These are phyloP conservation scores for Thuja plicata DNA, from an alignment of 83 land plant genomes.

Conservation along the genomic window DNA sequence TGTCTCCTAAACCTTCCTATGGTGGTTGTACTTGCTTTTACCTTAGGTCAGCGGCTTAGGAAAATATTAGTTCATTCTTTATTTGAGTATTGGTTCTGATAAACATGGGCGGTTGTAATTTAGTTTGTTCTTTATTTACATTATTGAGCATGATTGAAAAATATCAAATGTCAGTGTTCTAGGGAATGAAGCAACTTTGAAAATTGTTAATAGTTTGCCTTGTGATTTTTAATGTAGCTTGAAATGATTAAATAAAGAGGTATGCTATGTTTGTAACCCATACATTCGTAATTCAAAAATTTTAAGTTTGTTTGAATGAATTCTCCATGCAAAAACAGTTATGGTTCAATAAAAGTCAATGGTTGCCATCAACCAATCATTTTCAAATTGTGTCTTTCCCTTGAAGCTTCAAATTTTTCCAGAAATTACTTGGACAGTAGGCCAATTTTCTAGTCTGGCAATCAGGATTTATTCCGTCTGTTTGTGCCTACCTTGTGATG, in stretches of 20 bases:
- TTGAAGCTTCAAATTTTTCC: too few species aligned
- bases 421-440: too few species aligned
- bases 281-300: not conserved
- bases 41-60: not conserved
- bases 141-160: not conserved
- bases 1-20: not conserved
- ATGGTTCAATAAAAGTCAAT: not conserved
- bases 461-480: not conserved
- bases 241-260: not conserved
- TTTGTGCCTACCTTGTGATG: not conserved
- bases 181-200: not conserved
- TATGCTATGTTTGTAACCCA: not conserved
- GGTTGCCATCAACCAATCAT: not conserved
- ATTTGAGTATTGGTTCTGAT: not conserved
- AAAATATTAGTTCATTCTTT: not conserved
- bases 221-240: not conserved
- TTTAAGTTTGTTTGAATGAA: not conserved
- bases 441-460: not conserved
- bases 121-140: not conserved
- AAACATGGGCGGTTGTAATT: not conserved
- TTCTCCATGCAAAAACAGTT: not conserved
- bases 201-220: not conserved
- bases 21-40: slow-evolving; percentile 1
- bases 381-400: not conserved
- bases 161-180: not conserved